Evolutionary conservation across 176 grass and related monocot genomes (phyloP), one percentile per base, ranked within the genome.

Genomic region (Pontederia paniculata): DNA sequence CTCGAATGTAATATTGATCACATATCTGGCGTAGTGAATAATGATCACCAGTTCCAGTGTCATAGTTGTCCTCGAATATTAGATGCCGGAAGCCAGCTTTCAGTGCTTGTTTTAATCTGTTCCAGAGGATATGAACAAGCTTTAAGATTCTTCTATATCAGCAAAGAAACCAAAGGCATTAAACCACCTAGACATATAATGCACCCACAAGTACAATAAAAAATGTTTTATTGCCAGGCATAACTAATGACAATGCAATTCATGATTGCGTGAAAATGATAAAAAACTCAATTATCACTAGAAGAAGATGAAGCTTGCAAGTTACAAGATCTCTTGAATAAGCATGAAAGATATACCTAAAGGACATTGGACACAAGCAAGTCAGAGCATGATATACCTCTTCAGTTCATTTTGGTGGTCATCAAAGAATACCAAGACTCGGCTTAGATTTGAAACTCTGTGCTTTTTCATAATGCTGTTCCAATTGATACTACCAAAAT

Each of bases 11-110:
- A 51, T 71, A 49, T 64, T 95, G 90, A 66, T 95, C 90, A 43
- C 90, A 95, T 65, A 89, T 89, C 54, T 95, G 85, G 17, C 90
- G 77, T 57, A 95, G 67, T 21, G 90, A 89, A 76, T 95, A 89
- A 77, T 95, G 85, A 49, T 95, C 90, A 2, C 90, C 90, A 31
- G 73, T 86, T 54, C 90, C 85, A 52, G 90, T 95, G 69, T 95
- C 90, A 60, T 95, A 89, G 58, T 95, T 95, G 59, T 95, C 90
- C 79, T 95, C 90, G 51, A 95, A 95, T 75, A 95, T 89, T 41
- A 95, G 77, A 76, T 95, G 77, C 28, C 15, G 54, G 58, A 89
- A 95, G 46, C 90, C 82, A 63, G 73, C 73, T 54, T 76, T 80
- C 45, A 86, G 46, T 12, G 85, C 82, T 59, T 89, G 85, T 63